phyloP scores from a whole-genome alignment of 2,329 filamentous ascomycete species.

The Talaromyces sp. region DNA sequence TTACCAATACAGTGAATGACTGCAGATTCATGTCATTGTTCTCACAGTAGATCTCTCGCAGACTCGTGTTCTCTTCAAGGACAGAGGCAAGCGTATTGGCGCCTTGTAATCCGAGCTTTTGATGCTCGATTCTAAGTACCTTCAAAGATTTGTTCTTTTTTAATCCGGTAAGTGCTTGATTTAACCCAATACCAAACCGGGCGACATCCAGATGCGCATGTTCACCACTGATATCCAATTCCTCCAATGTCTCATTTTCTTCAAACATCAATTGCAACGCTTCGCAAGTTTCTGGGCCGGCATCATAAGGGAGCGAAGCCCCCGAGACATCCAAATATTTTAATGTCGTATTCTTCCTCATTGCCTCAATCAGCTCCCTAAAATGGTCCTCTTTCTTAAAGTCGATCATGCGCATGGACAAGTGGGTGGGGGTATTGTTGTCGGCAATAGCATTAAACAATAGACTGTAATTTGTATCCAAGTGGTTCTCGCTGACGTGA shows the following conservation, averaged over 20 bases:
- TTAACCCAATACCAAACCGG: constrained; percentile 66
- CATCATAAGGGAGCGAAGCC: constrained; percentile 66
- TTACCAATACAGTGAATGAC: constrained; percentile 66
- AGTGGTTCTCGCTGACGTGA: constrained; percentile 61
- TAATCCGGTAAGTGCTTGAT: constrained; percentile 62
- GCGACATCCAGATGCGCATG: constrained; percentile 69
- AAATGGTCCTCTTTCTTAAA: constrained; percentile 65
- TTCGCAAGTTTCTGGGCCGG: constrained; percentile 63
- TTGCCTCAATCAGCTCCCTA: constrained; percentile 58
- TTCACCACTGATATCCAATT: constrained; percentile 68
- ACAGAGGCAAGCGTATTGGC: constrained; percentile 68
- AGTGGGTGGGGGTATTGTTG: constrained; percentile 58
- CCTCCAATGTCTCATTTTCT: constrained; percentile 63
- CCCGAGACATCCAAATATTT: constrained; percentile 67
- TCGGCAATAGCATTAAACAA: constrained; percentile 47
- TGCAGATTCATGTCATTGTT: constrained; percentile 70
- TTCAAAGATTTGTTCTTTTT: constrained; percentile 62
- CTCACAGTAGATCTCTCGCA: constrained; percentile 66
- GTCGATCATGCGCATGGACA: constrained; percentile 67
- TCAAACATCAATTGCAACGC: constrained; percentile 63
- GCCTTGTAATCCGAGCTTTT: constrained; percentile 66
- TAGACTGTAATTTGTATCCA: constrained; percentile 43
- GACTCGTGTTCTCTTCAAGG: constrained; percentile 59
- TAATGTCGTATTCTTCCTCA: constrained; percentile 62
- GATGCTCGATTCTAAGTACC: constrained; percentile 63